These are phyloP conservation scores for Lunularia cruciata DNA, from an alignment of 225 moss, liverwort and hornwort genomes.

Conservation along the genomic window DNA sequence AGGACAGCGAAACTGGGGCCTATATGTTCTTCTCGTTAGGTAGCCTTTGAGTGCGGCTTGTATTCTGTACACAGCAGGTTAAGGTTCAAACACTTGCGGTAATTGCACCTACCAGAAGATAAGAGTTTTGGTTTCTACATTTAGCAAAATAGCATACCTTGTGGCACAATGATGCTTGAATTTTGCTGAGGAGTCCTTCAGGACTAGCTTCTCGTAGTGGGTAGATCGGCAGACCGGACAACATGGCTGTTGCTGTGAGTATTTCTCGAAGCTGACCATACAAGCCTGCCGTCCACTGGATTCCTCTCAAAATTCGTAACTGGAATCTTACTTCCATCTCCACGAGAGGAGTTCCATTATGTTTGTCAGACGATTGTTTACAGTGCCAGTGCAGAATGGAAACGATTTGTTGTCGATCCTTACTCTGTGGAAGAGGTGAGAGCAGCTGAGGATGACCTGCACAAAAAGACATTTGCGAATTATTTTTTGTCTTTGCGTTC, in stretches of 20 bases:
- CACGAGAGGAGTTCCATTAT: too few species aligned
- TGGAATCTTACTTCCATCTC: neutral
- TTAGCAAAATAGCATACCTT: constrained; percentile 11
- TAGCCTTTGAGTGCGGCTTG: constrained; percentile 43
- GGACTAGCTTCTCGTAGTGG: constrained; percentile 33
- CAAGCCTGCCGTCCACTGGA: constrained; percentile 25
- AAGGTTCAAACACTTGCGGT: neutral
- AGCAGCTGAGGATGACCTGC: constrained; percentile 45
- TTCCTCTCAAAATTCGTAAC: neutral
- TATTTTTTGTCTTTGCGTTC: too few species aligned
- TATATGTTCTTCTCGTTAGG: constrained; percentile 20
- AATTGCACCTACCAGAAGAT: too few species aligned
- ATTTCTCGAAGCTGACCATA: constrained; percentile 39
- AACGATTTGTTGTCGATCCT: neutral
- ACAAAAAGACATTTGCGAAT: too few species aligned
- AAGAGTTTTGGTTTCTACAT: too few species aligned
- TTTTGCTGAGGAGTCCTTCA: constrained; percentile 14
- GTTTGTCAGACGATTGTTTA: too few species aligned
- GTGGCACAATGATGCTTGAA: constrained; percentile 41
- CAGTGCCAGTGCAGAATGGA: neutral
- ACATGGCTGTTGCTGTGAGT: constrained; percentile 29
- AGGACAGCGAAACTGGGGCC: constrained; percentile 30
- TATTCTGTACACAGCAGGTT: constrained; percentile 20
- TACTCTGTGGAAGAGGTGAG: constrained; percentile 43
- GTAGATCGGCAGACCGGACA: constrained; percentile 41